A percentile compares a stretch with the other conserved stretches of the same genome.
These are phyloP conservation scores for Emmonsia crescens DNA, from an alignment of 2,329 filamentous ascomycete species.

Conservation along the genomic window DNA sequence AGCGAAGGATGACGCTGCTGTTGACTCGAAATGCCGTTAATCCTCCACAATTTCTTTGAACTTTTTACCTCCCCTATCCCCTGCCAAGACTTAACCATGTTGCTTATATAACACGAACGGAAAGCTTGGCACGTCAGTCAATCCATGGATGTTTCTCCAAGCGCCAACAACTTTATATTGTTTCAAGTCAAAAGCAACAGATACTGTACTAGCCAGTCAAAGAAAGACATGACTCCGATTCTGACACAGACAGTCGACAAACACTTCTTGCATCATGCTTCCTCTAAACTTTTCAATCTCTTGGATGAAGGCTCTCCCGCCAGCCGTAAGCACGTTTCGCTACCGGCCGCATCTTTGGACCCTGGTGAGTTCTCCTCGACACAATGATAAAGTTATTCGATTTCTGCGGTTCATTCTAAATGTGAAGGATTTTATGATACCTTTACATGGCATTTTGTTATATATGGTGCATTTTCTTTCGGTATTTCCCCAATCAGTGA, in stretches of 20 bases:
- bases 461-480: not conserved
- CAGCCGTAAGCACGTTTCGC: not conserved
- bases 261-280: not conserved
- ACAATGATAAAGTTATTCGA: not conserved
- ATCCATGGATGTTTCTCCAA: not conserved
- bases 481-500: not conserved
- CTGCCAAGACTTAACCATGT: not conserved
- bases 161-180: not conserved
- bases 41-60: not conserved
- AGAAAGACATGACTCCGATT: not conserved
- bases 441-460: not conserved
- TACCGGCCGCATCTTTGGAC: not conserved
- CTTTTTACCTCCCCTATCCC: no score
- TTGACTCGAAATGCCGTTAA: not conserved
- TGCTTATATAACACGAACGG: not conserved
- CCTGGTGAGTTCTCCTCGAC: not conserved
- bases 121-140: not conserved
- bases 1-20: no score
- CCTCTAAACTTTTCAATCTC: not conserved
- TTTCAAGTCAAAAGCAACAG: not conserved
- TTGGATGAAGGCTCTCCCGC: not conserved
- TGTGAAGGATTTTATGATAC: not conserved
- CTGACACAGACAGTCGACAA: not conserved
- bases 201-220: not conserved
- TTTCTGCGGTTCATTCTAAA: not conserved